Evolutionary conservation across 1,284 basidiomycete species (phyloP).

Genomic region (Tranzscheliella williamsii): DNA sequence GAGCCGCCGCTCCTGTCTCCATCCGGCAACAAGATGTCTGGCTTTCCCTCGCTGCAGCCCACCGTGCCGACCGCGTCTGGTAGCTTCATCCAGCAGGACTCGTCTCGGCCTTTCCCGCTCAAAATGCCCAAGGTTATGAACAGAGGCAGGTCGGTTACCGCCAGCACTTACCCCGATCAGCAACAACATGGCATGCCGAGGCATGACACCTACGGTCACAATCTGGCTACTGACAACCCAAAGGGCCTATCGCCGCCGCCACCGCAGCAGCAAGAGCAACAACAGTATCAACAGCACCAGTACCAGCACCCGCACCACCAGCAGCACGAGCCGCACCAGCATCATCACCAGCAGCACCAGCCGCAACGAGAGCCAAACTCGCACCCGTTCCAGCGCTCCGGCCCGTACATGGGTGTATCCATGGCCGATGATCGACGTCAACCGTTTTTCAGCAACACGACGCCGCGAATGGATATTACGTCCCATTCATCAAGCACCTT

Average conservation of each 20-base stretch:
- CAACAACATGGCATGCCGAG: too few species aligned
- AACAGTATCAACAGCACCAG: constrained; percentile 13
- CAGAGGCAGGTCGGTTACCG: constrained; percentile 20
- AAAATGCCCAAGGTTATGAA: constrained; percentile 37
- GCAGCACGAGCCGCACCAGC: background rate
- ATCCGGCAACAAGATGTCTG: constrained; percentile 14
- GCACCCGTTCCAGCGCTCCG: constrained; percentile 4
- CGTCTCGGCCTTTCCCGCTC: constrained; percentile 25
- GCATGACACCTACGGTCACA: too few species aligned
- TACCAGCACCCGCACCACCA: constrained; percentile 1
- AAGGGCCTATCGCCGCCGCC: constrained; percentile 1
- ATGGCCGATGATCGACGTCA: constrained; percentile 5
- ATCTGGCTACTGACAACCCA: too few species aligned
- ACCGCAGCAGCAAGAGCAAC: constrained; percentile 4
- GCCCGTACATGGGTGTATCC: constrained; percentile 21
- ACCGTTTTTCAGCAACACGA: background rate
- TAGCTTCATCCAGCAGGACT: constrained; percentile 24
- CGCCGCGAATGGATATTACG: too few species aligned
- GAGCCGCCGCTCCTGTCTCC: constrained; percentile 31
- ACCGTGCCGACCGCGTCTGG: constrained; percentile 22
- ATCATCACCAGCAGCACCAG: background rate
- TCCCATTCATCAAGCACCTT: too few species aligned
- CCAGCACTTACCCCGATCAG: constrained; percentile 19
- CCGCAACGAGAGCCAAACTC: background rate
- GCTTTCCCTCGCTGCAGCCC: constrained; percentile 24